phyloP scores from a whole-genome alignment of 225 moss, liverwort and hornwort genomes.

The Bryum argenteum region DNA sequence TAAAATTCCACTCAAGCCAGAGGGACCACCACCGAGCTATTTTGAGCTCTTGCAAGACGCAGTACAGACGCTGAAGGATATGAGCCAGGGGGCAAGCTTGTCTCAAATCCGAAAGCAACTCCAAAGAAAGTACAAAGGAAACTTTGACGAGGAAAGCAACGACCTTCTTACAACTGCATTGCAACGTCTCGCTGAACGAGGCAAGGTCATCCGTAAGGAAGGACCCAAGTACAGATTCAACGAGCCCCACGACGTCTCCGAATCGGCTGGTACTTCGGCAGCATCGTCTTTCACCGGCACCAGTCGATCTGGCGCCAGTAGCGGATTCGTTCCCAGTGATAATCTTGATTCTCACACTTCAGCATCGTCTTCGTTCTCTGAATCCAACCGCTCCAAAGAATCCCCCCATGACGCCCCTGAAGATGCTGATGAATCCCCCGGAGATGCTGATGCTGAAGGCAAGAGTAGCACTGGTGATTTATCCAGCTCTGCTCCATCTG shows the following conservation, averaged over 20 bases:
- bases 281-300: slow-evolving; percentile 28
- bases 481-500: slow-evolving; percentile 56
- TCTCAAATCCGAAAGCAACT: slow-evolving; percentile 35
- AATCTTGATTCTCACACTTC: slow-evolving; percentile 34
- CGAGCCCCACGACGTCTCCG: slow-evolving; percentile 23
- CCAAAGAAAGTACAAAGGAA: slow-evolving; percentile 36
- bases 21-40: slow-evolving; percentile 29
- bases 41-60: slow-evolving; percentile 50
- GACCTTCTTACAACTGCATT: slow-evolving; percentile 40
- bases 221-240: slow-evolving; percentile 43
- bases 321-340: slow-evolving; percentile 23
- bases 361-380: slow-evolving; percentile 34
- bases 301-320: slow-evolving; percentile 24
- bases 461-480: slow-evolving; percentile 56
- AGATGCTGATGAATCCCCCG: slow-evolving; percentile 9
- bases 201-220: slow-evolving; percentile 43
- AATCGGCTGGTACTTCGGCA: slow-evolving; percentile 22
- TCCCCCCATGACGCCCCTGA: slow-evolving; percentile 13
- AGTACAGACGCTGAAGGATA: slow-evolving; percentile 43
- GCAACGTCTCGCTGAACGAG: slow-evolving; percentile 41
- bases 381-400: slow-evolving; percentile 26
- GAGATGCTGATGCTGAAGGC: slow-evolving; percentile 35
- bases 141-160: slow-evolving; percentile 35
- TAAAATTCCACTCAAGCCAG: slow-evolving; percentile 23
- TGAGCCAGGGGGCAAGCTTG: slow-evolving; percentile 43